phyloP scores from a whole-genome alignment of 2,329 filamentous ascomycete species.

The Penicillium sp. region DNA sequence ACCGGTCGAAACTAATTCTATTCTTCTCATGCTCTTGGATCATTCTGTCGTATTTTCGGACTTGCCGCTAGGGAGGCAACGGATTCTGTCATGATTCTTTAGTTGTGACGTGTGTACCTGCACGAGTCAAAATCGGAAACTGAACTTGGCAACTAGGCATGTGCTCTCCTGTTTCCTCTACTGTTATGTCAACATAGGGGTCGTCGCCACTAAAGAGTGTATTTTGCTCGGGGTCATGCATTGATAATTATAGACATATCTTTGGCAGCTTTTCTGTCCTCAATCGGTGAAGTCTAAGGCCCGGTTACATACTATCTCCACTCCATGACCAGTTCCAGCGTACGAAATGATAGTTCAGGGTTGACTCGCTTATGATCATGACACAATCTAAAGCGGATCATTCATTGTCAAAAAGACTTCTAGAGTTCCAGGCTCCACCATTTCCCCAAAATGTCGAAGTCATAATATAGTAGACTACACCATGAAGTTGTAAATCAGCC shows the following conservation, averaged over 20 bases:
- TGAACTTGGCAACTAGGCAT: neutral
- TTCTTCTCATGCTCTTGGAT: neutral
- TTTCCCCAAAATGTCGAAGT: neutral
- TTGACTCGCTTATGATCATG: constrained; percentile 4
- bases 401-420: neutral
- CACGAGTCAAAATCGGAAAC: neutral
- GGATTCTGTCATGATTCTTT: neutral
- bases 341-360: neutral
- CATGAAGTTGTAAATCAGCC: neutral
- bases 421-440: neutral
- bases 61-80: neutral
- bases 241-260: too few species aligned
- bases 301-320: neutral
- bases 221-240: neutral
- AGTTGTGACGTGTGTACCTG: neutral
- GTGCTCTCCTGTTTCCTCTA: neutral
- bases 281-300: neutral
- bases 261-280: neutral
- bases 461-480: neutral
- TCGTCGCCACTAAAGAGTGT: neutral
- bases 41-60: constrained; percentile 3
- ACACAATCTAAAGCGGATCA: neutral
- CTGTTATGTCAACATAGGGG: neutral
- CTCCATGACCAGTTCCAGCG: neutral
- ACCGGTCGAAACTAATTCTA: neutral